Evolutionary conservation across 1,284 basidiomycete genomes (phyloP).

Genomic region (Cryptococcus sp.): DNA sequence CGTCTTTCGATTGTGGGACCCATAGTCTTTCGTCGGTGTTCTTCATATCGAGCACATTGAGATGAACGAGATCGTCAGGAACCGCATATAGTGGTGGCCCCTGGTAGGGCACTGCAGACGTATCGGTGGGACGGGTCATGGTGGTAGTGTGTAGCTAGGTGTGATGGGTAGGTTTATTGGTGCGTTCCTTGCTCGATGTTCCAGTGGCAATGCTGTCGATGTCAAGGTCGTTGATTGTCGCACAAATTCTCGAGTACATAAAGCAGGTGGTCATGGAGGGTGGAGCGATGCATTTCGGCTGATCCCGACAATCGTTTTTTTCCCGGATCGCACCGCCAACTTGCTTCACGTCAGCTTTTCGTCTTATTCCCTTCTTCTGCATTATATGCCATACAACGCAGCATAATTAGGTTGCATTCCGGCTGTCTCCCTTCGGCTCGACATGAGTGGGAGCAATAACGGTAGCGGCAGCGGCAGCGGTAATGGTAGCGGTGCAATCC

Average conservation of each 20-base stretch:
- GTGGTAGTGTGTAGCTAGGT: not conserved
- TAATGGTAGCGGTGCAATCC: slow-evolving; percentile 4
- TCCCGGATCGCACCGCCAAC: not conserved
- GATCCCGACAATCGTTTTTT: not conserved
- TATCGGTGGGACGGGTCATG: slow-evolving; percentile 25
- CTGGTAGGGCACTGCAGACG: slow-evolving; percentile 22
- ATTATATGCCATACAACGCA: too few relatives aligned
- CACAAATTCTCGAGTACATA: not conserved
- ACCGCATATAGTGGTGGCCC: slow-evolving; percentile 26
- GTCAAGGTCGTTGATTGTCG: not conserved
- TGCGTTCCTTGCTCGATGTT: not conserved
- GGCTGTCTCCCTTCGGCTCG: too few relatives aligned
- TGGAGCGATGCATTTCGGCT: not conserved
- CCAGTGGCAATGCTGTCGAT: not conserved
- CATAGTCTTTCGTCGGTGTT: slow-evolving; percentile 28
- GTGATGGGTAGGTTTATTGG: too few relatives aligned
- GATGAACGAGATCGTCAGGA: slow-evolving; percentile 27
- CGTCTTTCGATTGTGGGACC: slow-evolving; percentile 25
- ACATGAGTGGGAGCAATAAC: not conserved
- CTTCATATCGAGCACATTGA: slow-evolving; percentile 19
- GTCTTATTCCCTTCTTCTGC: too few relatives aligned
- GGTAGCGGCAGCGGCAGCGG: not conserved
- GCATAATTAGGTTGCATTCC: too few relatives aligned
- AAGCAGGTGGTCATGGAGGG: too few relatives aligned
- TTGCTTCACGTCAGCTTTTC: not conserved